Conservation (phyloP, 805 yeast genomes). For the Ogataea trehalophila region DNA sequence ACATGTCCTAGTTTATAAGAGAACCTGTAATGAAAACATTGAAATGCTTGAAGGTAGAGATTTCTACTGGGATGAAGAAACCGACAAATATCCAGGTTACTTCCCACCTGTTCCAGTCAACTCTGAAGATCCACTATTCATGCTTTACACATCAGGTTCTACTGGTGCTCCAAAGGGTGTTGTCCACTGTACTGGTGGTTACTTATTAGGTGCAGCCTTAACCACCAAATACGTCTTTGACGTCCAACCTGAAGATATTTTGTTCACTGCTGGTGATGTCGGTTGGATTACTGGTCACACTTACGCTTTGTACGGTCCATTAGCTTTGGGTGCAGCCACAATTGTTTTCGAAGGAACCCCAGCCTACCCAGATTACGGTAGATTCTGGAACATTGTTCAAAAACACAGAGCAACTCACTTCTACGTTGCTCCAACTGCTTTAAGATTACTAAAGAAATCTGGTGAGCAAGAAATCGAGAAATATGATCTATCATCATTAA, state of each 20-base stretch:
- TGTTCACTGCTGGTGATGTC: constrained; percentile 86
- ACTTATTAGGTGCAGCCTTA: constrained; percentile 64
- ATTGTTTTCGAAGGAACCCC: constrained; percentile 86
- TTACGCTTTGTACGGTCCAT: constrained; percentile 78
- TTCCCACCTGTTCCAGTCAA: constrained; percentile 69
- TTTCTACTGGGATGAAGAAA: constrained; percentile 72
- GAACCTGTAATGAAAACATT: constrained; percentile 60
- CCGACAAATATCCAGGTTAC: constrained; percentile 60
- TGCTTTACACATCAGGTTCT: constrained; percentile 81
- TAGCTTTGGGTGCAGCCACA: constrained; percentile 70
- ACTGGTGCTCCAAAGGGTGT: constrained; percentile 90
- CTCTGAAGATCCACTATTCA: constrained; percentile 78
- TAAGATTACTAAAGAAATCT: constrained; percentile 69
- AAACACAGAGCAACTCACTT: constrained; percentile 70
- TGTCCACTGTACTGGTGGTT: constrained; percentile 78
- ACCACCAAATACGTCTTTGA: constrained; percentile 76
- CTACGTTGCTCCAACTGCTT: constrained; percentile 82
- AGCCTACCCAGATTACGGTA: constrained; percentile 72
- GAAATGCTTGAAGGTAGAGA: constrained; percentile 55
- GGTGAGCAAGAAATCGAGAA: constrained; percentile 60
- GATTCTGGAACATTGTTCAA: constrained; percentile 77
- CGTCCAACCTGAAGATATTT: constrained; percentile 64
- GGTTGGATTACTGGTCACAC: constrained; percentile 93
- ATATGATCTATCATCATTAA: constrained; percentile 57
- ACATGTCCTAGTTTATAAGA: constrained; percentile 65